Evolutionary conservation across 140 eudicot species (phyloP).

Genomic region (Cichorium intybus): DNA sequence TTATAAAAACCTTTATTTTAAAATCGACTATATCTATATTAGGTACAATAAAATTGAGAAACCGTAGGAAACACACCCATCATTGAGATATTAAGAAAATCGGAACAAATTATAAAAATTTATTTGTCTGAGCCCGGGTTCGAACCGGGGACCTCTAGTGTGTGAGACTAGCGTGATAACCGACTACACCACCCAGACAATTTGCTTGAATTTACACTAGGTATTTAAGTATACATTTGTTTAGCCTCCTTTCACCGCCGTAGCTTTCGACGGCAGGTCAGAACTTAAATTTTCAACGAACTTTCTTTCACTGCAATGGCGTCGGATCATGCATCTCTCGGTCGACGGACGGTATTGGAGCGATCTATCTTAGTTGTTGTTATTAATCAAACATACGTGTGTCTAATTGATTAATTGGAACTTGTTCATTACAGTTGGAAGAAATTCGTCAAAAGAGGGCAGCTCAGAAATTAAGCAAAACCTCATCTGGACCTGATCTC

Average conservation of each 20-base stretch:
- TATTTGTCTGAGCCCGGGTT: conserved; percentile 99
- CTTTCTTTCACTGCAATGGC: conserved; percentile 41
- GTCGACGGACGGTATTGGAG: conserved; percentile 71
- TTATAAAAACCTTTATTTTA: too few relatives aligned
- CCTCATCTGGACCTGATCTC: conserved; percentile 89
- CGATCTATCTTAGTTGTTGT: neutral
- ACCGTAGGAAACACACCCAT: too few relatives aligned
- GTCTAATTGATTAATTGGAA: neutral
- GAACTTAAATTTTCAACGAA: conserved; percentile 9
- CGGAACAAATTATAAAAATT: too few relatives aligned
- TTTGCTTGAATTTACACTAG: neutral
- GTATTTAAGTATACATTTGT: neutral
- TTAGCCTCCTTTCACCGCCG: conserved; percentile 4
- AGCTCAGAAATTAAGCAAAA: conserved; percentile 75
- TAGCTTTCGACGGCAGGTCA: conserved; percentile 27
- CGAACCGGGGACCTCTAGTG: conserved; percentile 99
- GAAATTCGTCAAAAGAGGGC: conserved; percentile 95
- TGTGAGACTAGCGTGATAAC: conserved; percentile 97
- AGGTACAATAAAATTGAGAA: neutral
- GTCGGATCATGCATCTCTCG: conserved; percentile 79
- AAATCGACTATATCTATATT: too few relatives aligned
- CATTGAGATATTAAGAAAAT: too few relatives aligned
- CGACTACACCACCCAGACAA: conserved; percentile 99
- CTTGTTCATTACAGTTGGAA: conserved; percentile 48
- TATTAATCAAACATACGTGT: neutral